Conservation (phyloP, 208 protist species). For the Leishmania tropica region DNA sequence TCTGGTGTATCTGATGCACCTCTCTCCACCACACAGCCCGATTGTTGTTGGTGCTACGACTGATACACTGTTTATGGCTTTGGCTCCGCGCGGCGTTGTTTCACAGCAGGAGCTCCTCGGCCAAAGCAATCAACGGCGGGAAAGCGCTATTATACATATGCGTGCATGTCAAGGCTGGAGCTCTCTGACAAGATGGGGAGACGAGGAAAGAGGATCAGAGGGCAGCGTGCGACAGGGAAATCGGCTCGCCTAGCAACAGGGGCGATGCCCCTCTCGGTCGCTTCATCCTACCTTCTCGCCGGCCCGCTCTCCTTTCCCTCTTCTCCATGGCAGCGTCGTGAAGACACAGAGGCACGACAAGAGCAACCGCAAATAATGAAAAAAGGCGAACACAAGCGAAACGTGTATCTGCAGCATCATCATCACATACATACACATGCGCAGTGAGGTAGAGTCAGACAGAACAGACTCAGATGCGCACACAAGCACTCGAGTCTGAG, state of each 20-base stretch:
- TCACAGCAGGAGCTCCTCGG: background rate
- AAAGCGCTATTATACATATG: slow-evolving; percentile 12
- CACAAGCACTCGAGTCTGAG: background rate
- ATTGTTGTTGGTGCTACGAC: background rate
- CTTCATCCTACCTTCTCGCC: background rate
- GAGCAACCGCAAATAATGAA: background rate
- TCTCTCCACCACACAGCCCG: background rate
- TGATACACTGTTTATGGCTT: background rate
- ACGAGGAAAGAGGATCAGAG: background rate
- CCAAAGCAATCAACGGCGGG: background rate
- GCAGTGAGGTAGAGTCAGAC: background rate
- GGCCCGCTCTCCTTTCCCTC: background rate
- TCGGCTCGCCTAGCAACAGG: background rate
- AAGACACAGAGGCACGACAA: background rate
- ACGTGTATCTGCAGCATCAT: background rate
- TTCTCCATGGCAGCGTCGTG: background rate
- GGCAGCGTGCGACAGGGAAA: background rate
- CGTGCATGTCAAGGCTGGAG: background rate
- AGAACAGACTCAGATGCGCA: background rate
- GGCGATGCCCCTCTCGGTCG: background rate
- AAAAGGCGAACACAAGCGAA: background rate
- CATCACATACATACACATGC: background rate
- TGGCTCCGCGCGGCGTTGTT: background rate
- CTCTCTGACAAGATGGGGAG: background rate
- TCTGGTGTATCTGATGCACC: background rate